Evolutionary conservation across 129 eudicot genomes (phyloP).

Genomic region (Logfia minima): DNA sequence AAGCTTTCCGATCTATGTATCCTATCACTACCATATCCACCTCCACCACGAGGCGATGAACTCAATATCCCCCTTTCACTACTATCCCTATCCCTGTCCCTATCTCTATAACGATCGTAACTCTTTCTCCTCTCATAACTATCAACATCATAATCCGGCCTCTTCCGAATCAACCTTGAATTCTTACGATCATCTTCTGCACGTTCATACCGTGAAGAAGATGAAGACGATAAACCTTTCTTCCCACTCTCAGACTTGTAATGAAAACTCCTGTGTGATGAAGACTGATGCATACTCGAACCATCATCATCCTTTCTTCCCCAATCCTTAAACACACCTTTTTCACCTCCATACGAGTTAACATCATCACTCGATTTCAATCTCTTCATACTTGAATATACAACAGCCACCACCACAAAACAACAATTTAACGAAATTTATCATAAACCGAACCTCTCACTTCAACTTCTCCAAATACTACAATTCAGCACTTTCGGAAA

Average conservation of each 20-base stretch:
- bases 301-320: slow-evolving; percentile 69
- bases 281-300: slow-evolving; percentile 47
- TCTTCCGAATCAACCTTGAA: slow-evolving; percentile 55
- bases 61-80: slow-evolving; percentile 59
- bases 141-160: slow-evolving; percentile 77
- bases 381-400: slow-evolving; percentile 56
- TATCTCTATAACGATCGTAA: slow-evolving; percentile 71
- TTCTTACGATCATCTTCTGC: slow-evolving; percentile 69
- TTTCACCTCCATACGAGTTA: slow-evolving; percentile 70
- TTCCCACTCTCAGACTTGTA: slow-evolving; percentile 77
- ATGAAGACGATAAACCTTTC: slow-evolving; percentile 51
- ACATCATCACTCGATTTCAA: slow-evolving; percentile 85
- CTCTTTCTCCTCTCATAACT: slow-evolving; percentile 68
- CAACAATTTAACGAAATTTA: background rate
- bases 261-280: slow-evolving; percentile 59
- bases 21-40: slow-evolving; percentile 66
- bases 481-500: slow-evolving; percentile 9
- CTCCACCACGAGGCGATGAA: slow-evolving; percentile 63
- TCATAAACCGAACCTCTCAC: background rate
- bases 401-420: background rate
- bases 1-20: slow-evolving; percentile 93
- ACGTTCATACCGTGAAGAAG: slow-evolving; percentile 62
- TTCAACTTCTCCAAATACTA: background rate
- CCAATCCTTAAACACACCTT: slow-evolving; percentile 67
- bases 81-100: slow-evolving; percentile 14